A percentile compares a stretch with the other conserved stretches of the same genome.
Conservation (phyloP, 2,329 filamentous ascomycete genomes). For the Fusarium nanum region DNA sequence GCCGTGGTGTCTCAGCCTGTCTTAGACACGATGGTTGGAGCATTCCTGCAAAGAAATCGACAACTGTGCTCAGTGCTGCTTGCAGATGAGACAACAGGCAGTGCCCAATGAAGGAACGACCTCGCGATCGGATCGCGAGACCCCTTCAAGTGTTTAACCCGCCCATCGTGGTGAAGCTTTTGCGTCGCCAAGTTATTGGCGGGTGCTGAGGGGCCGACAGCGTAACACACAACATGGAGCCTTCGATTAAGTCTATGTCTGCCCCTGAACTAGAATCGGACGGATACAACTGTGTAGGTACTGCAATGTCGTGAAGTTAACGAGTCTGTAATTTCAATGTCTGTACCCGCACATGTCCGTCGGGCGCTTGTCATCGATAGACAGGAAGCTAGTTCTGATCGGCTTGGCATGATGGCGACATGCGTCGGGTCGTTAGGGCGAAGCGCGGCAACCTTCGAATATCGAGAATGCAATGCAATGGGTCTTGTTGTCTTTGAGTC, state of each 20-base stretch:
- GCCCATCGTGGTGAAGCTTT: conserved; percentile 7
- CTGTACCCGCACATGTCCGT: conserved; percentile 1
- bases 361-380: conserved; percentile 34
- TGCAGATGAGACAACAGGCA: conserved; percentile 2
- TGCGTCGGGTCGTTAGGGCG: conserved; percentile 29
- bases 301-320: conserved; percentile 17
- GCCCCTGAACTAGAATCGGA: conserved; percentile 40
- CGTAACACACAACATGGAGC: conserved; percentile 36
- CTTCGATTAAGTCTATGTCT: conserved; percentile 18
- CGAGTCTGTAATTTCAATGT: conserved; percentile 26
- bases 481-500: conserved; percentile 19
- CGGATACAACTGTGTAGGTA: background rate
- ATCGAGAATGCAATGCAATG: conserved; percentile 3
- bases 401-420: conserved; percentile 39
- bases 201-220: conserved; percentile 22
- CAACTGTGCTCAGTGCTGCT: background rate
- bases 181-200: conserved; percentile 6
- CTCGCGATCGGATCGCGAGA: conserved; percentile 29
- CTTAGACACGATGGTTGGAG: conserved; percentile 5
- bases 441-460: conserved; percentile 34
- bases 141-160: conserved; percentile 1
- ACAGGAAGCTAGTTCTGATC: conserved; percentile 33
- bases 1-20: background rate
- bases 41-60: conserved; percentile 18
- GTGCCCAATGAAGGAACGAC: background rate